phyloP scores from a whole-genome alignment of 2,329 filamentous ascomycete species.

The Ustilaginoidea virens region DNA sequence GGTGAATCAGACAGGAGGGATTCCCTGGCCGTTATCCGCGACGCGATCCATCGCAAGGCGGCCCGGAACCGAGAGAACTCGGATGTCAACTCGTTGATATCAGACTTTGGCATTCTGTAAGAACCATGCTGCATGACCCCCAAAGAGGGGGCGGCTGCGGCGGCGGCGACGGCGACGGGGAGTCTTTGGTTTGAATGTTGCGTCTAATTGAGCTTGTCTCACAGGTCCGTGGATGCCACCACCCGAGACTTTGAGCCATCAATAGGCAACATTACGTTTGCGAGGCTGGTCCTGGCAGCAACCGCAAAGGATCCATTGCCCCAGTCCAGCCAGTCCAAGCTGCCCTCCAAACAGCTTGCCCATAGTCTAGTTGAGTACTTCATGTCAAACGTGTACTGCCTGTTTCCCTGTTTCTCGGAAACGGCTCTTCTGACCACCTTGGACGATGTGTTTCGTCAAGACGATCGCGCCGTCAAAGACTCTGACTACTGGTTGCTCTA shows the following conservation, averaged over 20 bases:
- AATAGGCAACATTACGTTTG: conserved; percentile 81
- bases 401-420: conserved; percentile 74
- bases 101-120: conserved; percentile 83
- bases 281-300: conserved; percentile 72
- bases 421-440: conserved; percentile 62
- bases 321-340: conserved; percentile 36
- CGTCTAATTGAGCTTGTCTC: too few species aligned
- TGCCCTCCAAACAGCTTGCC: conserved; percentile 59
- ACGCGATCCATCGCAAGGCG: conserved; percentile 48
- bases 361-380: conserved; percentile 66
- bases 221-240: conserved; percentile 81
- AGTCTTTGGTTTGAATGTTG: too few species aligned
- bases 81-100: conserved; percentile 82
- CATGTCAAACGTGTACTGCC: conserved; percentile 62
- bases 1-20: conserved; percentile 43
- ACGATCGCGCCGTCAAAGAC: conserved; percentile 43
- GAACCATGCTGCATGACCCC: conserved; percentile 11
- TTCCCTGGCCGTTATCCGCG: conserved; percentile 44
- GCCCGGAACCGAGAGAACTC: conserved; percentile 57
- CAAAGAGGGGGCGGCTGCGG: too few species aligned
- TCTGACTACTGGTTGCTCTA: conserved; percentile 77
- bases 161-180: too few species aligned
- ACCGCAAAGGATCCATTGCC: conserved; percentile 60
- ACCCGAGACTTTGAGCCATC: conserved; percentile 87
- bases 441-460: conserved; percentile 65